Percentiles rank a stretch among this genome's conserved stretches.
Evolutionary conservation across 768 basidiomycete species (phyloP).

Genomic region (Gelatoporia subvermispora): DNA sequence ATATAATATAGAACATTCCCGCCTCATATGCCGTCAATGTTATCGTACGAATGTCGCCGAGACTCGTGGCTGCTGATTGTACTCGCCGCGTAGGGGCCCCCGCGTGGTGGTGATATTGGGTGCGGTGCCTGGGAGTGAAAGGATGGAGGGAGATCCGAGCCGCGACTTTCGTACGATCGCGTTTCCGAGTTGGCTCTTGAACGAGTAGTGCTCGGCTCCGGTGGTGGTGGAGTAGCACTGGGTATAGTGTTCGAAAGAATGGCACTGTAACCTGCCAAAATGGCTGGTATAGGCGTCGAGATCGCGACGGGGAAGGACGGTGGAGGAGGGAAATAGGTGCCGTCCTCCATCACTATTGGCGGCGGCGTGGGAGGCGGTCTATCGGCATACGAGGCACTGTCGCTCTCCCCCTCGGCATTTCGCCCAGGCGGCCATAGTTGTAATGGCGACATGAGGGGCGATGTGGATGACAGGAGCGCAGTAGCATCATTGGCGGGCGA

Average conservation of each 20-base stretch:
- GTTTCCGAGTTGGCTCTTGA: slow-evolving; percentile 11
- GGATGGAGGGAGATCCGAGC: slow-evolving; percentile 15
- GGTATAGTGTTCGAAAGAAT: slow-evolving; percentile 8
- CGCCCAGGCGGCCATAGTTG: slow-evolving; percentile 10
- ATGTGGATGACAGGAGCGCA: slow-evolving; percentile 12
- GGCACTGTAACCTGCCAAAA: slow-evolving; percentile 17
- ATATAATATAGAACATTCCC: slow-evolving; percentile 3
- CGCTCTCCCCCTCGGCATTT: background rate
- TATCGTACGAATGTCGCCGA: background rate
- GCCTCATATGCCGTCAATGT: too few species aligned
- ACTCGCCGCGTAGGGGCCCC: background rate
- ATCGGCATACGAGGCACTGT: slow-evolving; percentile 17
- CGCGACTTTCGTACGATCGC: slow-evolving; percentile 6
- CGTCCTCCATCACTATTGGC: slow-evolving; percentile 9
- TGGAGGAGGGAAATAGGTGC: slow-evolving; percentile 16
- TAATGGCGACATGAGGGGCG: slow-evolving; percentile 13
- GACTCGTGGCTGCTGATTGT: background rate
- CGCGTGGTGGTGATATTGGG: slow-evolving; percentile 4
- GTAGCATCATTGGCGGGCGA: slow-evolving; percentile 22
- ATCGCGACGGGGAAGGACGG: slow-evolving; percentile 23
- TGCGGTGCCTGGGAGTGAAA: slow-evolving; percentile 15
- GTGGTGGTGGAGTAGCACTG: slow-evolving; percentile 10
- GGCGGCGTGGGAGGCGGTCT: slow-evolving; percentile 16
- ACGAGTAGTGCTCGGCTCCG: slow-evolving; percentile 4
- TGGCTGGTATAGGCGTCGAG: slow-evolving; percentile 21